These are phyloP conservation scores for Dacryopinax primogenitus DNA, from an alignment of 768 basidiomycete species.

Conservation along the genomic window DNA sequence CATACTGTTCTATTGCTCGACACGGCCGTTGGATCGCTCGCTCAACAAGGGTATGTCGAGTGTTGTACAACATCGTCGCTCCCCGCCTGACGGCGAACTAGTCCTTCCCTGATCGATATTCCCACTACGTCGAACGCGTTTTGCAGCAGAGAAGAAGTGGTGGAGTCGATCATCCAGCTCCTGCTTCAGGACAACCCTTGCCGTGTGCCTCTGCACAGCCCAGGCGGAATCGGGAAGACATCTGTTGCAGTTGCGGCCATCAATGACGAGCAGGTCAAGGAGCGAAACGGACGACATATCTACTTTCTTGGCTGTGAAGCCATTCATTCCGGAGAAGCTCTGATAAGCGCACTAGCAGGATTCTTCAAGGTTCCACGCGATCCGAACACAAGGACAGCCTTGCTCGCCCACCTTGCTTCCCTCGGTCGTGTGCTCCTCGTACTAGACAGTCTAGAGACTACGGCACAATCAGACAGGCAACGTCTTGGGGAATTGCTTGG, in stretches of 20 bases:
- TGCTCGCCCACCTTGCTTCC: neutral
- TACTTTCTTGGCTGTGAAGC: neutral
- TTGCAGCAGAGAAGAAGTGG: neutral
- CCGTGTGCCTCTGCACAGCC: neutral
- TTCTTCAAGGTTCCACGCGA: neutral
- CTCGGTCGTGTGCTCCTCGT: neutral
- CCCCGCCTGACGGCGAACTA: too few relatives aligned
- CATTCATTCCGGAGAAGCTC: neutral
- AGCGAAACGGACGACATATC: neutral
- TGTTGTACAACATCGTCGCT: too few relatives aligned
- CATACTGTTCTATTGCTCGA: too few relatives aligned
- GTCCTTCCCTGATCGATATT: neutral
- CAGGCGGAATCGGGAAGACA: slow-evolving; percentile 31
- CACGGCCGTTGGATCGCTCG: too few relatives aligned
- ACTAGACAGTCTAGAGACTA: neutral
- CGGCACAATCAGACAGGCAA: neutral
- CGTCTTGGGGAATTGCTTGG: neutral
- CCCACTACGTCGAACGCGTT: neutral
- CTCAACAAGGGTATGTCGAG: too few relatives aligned
- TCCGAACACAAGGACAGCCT: neutral
- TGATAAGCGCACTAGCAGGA: neutral
- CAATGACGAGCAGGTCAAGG: neutral
- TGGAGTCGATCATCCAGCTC: neutral
- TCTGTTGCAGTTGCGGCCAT: neutral
- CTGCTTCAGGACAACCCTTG: neutral